Percentiles rank a stretch among this genome's conserved stretches.
phyloP scores from a whole-genome alignment of 164 flowering plant genomes.

The Liriodendron chinense region DNA sequence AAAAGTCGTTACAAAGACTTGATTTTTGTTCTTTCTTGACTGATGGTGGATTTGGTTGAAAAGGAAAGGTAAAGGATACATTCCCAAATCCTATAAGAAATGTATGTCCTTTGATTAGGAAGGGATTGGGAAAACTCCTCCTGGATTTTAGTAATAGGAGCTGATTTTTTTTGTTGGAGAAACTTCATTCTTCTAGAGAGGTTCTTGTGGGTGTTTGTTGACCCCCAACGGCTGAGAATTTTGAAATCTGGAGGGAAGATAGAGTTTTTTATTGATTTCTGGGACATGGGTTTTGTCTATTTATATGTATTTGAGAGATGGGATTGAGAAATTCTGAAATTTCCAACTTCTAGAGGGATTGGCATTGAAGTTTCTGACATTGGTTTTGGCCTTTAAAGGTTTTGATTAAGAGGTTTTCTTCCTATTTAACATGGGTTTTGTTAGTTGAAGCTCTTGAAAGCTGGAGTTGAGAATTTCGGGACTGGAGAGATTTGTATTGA shows the following conservation, averaged over 20 bases:
- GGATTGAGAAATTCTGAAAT: background rate
- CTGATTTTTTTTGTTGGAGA: background rate
- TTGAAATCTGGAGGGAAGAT: background rate
- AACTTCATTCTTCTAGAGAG: background rate
- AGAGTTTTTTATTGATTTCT: background rate
- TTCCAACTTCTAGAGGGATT: background rate
- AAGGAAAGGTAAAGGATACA: background rate
- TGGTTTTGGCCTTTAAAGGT: constrained; percentile 2
- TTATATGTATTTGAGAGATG: background rate
- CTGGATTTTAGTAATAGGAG: background rate
- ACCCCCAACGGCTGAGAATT: background rate
- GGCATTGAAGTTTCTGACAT: background rate
- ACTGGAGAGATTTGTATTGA: too few relatives aligned
- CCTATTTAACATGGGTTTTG: constrained; percentile 2
- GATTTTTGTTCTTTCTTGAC: constrained; percentile 3
- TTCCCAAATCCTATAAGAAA: background rate
- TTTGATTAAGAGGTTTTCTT: background rate
- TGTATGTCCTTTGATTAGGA: background rate
- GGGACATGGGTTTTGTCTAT: constrained; percentile 6
- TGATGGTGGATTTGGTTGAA: constrained; percentile 2
- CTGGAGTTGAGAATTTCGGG: too few relatives aligned
- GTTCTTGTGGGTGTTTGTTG: background rate
- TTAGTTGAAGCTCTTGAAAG: background rate
- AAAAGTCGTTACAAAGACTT: background rate
- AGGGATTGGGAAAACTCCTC: background rate